These are phyloP conservation scores for Bromus sterilis DNA, from an alignment of 176 grass and related monocot genomes.

Conservation along the genomic window DNA sequence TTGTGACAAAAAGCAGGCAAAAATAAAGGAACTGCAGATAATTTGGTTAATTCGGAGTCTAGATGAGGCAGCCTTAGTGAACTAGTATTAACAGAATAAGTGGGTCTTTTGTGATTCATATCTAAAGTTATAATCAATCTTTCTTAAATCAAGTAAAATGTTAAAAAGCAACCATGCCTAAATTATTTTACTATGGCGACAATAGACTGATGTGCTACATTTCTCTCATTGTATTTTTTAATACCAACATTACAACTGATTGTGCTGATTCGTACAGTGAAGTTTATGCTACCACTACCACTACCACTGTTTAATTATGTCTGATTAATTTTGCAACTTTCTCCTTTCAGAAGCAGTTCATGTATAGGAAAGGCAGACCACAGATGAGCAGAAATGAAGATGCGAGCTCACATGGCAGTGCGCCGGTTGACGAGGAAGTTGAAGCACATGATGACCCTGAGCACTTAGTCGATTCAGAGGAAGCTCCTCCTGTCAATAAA, in stretches of 20 bases:
- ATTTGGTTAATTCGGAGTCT: neutral
- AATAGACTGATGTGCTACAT: neutral
- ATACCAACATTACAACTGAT: neutral
- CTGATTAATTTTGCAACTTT: conserved; percentile 8
- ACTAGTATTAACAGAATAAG: neutral
- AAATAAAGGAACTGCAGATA: neutral
- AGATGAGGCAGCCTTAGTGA: neutral
- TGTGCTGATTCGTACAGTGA: neutral
- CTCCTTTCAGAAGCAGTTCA: conserved; percentile 79
- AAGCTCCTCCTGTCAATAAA: conserved; percentile 20
- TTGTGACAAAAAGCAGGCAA: neutral
- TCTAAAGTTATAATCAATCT: neutral
- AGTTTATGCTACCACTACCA: neutral
- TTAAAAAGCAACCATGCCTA: neutral
- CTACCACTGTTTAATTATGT: neutral
- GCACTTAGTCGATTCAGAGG: conserved; percentile 24
- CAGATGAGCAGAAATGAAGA: conserved; percentile 51
- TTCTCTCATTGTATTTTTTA: neutral
- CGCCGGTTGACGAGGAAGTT: conserved; percentile 33
- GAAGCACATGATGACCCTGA: conserved; percentile 40
- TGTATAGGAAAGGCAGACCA: conserved; percentile 32
- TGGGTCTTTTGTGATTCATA: neutral
- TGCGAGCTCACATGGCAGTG: conserved; percentile 47
- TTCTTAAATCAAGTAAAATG: neutral
- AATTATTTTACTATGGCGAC: neutral